A percentile compares a stretch with the other conserved stretches of the same genome.
phyloP scores from a whole-genome alignment of 1,284 basidiomycete genomes.

The Austroboletus niveus region DNA sequence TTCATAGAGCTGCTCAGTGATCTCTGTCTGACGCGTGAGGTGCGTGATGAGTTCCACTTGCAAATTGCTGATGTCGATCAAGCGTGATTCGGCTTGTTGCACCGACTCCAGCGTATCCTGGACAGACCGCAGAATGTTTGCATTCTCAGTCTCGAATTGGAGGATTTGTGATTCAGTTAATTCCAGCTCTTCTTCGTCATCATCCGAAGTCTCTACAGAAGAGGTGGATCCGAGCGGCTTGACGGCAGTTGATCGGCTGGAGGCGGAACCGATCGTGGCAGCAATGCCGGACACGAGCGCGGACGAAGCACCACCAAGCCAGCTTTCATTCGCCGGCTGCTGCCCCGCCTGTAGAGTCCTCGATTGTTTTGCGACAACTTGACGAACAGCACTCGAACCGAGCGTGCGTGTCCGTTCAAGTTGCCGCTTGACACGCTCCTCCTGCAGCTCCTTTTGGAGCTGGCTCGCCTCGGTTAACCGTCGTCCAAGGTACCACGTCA shows the following conservation, averaged over 20 bases:
- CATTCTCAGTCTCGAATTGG: constrained; percentile 89
- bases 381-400: constrained; percentile 68
- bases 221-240: constrained; percentile 25
- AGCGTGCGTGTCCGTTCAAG: constrained; percentile 75
- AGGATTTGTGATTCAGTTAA: constrained; percentile 82
- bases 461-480: constrained; percentile 77
- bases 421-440: constrained; percentile 81
- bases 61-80: constrained; percentile 87
- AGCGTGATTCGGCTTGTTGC: constrained; percentile 82
- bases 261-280: constrained; percentile 56
- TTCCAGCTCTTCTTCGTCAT: constrained; percentile 72
- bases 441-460: constrained; percentile 82
- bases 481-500: constrained; percentile 83
- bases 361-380: constrained; percentile 46
- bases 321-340: constrained; percentile 41
- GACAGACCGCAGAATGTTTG: constrained; percentile 75
- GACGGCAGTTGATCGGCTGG: constrained; percentile 30
- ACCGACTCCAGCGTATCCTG: constrained; percentile 84
- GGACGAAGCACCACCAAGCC: constrained; percentile 65
- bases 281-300: constrained; percentile 56
- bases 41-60: constrained; percentile 88
- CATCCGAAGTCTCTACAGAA: constrained; percentile 49
- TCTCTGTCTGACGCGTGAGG: constrained; percentile 83
- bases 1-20: constrained; percentile 86
- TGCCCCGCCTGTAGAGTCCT: constrained; percentile 23